Evolutionary conservation across 768 basidiomycete genomes (phyloP), one percentile per base, ranked within the genome.

Genomic region (Lactarius quietus): DNA sequence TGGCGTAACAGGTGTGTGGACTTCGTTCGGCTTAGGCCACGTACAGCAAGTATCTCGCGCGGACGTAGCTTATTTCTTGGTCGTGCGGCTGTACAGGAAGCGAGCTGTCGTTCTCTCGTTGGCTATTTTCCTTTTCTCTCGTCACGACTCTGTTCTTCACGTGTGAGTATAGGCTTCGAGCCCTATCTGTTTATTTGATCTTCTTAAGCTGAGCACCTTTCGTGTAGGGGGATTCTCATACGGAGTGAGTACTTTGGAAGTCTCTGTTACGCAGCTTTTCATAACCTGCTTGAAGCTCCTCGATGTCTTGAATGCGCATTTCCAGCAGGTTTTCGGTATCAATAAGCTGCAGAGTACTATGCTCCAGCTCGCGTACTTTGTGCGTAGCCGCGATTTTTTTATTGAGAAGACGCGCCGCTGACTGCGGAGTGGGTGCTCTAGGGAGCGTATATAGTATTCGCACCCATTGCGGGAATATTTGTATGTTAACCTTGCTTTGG

Each of bases 111-210:
- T 61, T 56, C 18, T 23, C 58, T 29, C 35, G 78, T 70, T 86
- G 81, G 82, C 76, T 75, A 31, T 86, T 81, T 72, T 80, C 89
- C 9, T 91, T 88, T 73, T 78, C 78, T 43, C 82, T 90, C 61
- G 86, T 92, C 65, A 90, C 88, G 23, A 84, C 87, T 14, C 78
- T 90, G 36, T 90, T 90, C 80, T 90, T 90, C 75, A 86, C 88
- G 33, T 88, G 86, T 85, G 68, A 68, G 83, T 74, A 39, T 35
- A 26, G 9, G 28, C 45, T 60, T 31, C 38, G 53, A 38, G 29
- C 29, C 26, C 45, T 43, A 33, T 33, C 8, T 4, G 3, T 36
- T 33, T 54, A 23, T 62, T 45, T 15, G 4, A 18, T 17, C 26
- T 31, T 36, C 28, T 62, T 45, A 6, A 5, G 10, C 33, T 57